A percentile compares a stretch with the other conserved stretches of the same genome.
phyloP scores from a whole-genome alignment of 495 filamentous ascomycete species.

The Aspergillus homomorphus region DNA sequence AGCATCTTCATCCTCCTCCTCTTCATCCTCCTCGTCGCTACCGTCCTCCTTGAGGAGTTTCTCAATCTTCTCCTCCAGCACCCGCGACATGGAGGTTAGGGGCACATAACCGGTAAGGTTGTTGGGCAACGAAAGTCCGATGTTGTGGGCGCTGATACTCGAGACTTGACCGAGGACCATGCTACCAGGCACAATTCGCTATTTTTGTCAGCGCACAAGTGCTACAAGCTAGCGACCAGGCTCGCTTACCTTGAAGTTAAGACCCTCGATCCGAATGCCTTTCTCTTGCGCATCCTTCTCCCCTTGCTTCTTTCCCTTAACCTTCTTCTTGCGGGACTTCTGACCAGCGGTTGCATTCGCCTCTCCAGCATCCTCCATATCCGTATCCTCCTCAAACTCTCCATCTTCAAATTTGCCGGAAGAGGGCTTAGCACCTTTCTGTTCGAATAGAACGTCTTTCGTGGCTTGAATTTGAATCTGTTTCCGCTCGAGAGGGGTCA shows the following conservation, averaged over 20 bases:
- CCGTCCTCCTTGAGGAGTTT: conserved; percentile 57
- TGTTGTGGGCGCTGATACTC: conserved; percentile 72
- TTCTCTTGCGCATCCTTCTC: conserved; percentile 49
- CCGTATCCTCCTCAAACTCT: conserved; percentile 41
- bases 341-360: conserved; percentile 36
- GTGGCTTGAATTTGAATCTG: conserved; percentile 93
- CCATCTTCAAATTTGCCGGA: conserved; percentile 39
- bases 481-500: conserved; percentile 93
- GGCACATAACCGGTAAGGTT: conserved; percentile 87
- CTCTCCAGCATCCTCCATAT: conserved; percentile 47
- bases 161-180: conserved; percentile 83
- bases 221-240: neutral
- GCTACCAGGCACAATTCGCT: conserved; percentile 80
- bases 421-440: conserved; percentile 56
- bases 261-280: conserved; percentile 70
- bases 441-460: conserved; percentile 89
- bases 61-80: conserved; percentile 65
- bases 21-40: conserved; percentile 44
- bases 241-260: conserved; percentile 78
- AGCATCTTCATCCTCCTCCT: conserved; percentile 55
- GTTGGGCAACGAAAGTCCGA: conserved; percentile 82
- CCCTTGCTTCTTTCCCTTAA: conserved; percentile 48
- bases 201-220: conserved; percentile 34
- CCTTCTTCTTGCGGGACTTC: conserved; percentile 50
- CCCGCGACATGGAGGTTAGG: conserved; percentile 82